A percentile compares a stretch with the other conserved stretches of the same genome.
phyloP scores from a whole-genome alignment of 208 protist genomes.

The Leishmania amazonensis region DNA sequence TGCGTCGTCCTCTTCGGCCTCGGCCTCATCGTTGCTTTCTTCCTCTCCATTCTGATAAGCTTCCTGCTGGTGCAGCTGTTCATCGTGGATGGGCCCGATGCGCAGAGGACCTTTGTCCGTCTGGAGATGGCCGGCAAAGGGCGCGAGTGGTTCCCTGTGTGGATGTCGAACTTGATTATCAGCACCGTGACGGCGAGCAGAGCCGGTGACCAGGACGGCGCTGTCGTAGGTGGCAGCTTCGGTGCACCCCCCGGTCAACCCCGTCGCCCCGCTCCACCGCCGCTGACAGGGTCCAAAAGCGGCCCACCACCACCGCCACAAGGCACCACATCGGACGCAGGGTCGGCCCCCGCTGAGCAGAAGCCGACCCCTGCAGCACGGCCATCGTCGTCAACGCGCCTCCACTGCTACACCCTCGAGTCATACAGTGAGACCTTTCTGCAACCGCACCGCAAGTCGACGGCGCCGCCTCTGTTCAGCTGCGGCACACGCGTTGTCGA shows the following conservation, averaged over 20 bases:
- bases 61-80: constrained; percentile 15
- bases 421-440: constrained; percentile 65
- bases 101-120: not conserved
- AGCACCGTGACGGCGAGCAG: constrained; percentile 8
- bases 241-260: not conserved
- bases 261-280: not conserved
- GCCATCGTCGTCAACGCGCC: not conserved
- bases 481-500: constrained; percentile 75
- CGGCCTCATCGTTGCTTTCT: not conserved
- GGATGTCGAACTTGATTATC: constrained; percentile 21
- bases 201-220: not conserved
- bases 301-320: not conserved
- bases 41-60: not conserved
- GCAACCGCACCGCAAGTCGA: constrained; percentile 6
- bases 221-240: not conserved
- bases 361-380: not conserved
- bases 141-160: constrained; percentile 23
- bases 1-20: not conserved
- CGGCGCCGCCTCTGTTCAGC: constrained; percentile 42
- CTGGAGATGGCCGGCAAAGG: constrained; percentile 16
- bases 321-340: not conserved
- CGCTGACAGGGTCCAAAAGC: not conserved
- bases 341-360: not conserved
- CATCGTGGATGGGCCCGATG: constrained; percentile 15
- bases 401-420: constrained; percentile 71